A percentile compares a stretch with the other conserved stretches of the same genome.
Conservation (phyloP, 768 basidiomycete species). For the Gautieria morchelliformis region DNA sequence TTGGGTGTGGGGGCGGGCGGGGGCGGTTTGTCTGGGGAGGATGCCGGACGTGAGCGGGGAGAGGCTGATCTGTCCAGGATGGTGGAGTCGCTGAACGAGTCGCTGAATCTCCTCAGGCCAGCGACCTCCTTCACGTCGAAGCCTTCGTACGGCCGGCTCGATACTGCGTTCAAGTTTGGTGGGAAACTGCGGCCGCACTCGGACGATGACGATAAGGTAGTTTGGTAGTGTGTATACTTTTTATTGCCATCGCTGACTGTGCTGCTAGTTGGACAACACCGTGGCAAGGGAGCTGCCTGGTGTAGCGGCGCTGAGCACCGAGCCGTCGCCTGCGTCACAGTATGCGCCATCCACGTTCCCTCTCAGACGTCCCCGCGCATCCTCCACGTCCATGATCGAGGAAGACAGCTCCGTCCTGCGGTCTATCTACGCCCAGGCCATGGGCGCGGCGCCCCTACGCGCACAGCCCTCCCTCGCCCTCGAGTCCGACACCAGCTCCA, state of each 20-base stretch:
- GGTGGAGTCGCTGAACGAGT: neutral
- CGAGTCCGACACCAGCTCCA: conserved; percentile 37
- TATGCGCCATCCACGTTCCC: neutral
- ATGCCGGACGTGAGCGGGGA: too few relatives aligned
- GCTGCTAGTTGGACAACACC: neutral
- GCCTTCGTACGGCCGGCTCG: conserved; percentile 55
- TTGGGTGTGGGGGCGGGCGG: conserved; percentile 36
- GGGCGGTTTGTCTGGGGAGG: conserved; percentile 8
- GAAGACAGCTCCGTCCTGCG: conserved; percentile 46
- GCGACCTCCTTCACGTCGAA: neutral
- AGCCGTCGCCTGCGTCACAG: neutral
- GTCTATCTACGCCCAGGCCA: conserved; percentile 43
- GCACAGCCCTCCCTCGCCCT: conserved; percentile 14
- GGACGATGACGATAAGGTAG: conserved; percentile 10
- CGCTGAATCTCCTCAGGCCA: neutral
- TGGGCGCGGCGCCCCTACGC: too few relatives aligned
- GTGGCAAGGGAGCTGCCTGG: conserved; percentile 1
- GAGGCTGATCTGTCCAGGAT: conserved; percentile 2
- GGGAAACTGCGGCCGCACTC: conserved; percentile 24
- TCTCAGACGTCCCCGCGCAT: neutral
- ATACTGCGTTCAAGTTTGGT: conserved; percentile 68
- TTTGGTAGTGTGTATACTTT: neutral
- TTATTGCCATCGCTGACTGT: neutral
- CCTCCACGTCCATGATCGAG: conserved; percentile 17
- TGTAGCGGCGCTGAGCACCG: conserved; percentile 2